These are phyloP conservation scores for Boechera stricta DNA, from an alignment of 345 rosid species.

Conservation along the genomic window DNA sequence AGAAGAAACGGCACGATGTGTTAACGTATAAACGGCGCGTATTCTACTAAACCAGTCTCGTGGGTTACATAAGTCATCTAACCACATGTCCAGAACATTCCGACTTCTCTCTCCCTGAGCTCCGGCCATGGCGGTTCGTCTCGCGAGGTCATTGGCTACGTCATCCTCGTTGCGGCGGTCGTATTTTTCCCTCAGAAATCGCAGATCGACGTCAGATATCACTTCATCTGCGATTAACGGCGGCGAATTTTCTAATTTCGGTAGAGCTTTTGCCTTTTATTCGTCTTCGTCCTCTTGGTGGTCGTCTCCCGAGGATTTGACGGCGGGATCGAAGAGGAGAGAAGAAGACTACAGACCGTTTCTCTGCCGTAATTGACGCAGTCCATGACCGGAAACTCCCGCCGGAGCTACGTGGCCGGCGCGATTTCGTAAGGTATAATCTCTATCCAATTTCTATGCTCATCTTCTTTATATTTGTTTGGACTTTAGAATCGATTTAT, in stretches of 20 bases:
- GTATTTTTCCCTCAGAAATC: background rate
- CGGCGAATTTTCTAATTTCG: constrained; percentile 31
- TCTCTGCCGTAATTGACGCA: constrained; percentile 71
- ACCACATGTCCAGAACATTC: constrained; percentile 10
- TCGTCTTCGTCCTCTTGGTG: constrained; percentile 51
- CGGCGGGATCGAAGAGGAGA: constrained; percentile 50
- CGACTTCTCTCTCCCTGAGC: constrained; percentile 32
- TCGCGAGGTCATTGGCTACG: constrained; percentile 46
- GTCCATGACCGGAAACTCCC: constrained; percentile 88
- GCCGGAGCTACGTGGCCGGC: constrained; percentile 87
- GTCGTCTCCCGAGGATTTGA: constrained; percentile 39
- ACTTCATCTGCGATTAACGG: constrained; percentile 18
- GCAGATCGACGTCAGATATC: constrained; percentile 26
- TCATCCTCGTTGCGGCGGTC: constrained; percentile 31
- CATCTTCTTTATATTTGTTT: background rate
- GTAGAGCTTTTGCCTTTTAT: constrained; percentile 48
- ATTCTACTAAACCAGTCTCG: background rate
- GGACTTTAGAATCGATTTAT: background rate
- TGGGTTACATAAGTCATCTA: background rate
- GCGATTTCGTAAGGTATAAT: constrained; percentile 66
- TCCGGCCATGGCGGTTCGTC: constrained; percentile 46
- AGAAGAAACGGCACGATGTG: constrained; percentile 9
- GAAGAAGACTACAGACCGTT: constrained; percentile 63
- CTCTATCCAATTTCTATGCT: background rate
- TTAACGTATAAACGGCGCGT: constrained; percentile 2